Evolutionary conservation across 1,284 basidiomycete species (phyloP).

Genomic region (Chalciporus piperatoides): DNA sequence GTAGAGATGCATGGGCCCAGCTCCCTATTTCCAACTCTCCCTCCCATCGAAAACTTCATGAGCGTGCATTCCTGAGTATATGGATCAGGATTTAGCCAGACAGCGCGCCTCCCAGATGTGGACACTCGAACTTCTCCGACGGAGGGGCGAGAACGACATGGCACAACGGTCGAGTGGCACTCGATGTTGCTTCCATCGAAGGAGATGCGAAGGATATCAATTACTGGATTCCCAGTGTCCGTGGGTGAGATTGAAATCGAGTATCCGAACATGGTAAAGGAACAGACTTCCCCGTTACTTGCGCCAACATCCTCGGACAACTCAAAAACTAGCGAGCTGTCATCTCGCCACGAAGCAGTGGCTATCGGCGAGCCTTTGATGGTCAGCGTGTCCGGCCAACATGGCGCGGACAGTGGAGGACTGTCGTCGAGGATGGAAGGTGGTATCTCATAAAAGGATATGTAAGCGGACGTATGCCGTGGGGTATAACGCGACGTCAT

Average conservation of each 20-base stretch:
- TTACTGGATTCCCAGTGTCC: background rate
- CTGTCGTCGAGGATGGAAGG: slow-evolving; percentile 13
- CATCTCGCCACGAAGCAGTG: slow-evolving; percentile 18
- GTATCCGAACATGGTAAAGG: slow-evolving; percentile 20
- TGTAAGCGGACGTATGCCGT: background rate
- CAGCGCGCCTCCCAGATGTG: slow-evolving; percentile 22
- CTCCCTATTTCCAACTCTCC: background rate
- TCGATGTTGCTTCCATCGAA: slow-evolving; percentile 14
- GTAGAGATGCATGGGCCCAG: slow-evolving; percentile 14
- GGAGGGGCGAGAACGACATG: slow-evolving; percentile 12
- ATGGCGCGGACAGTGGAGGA: background rate
- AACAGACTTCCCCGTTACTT: slow-evolving; percentile 5
- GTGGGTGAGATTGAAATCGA: background rate
- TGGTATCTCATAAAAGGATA: slow-evolving; percentile 24
- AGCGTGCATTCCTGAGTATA: slow-evolving; percentile 17
- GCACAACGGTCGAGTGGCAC: slow-evolving; percentile 4
- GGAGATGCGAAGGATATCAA: slow-evolving; percentile 15
- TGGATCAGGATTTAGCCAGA: slow-evolving; percentile 21
- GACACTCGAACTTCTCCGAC: slow-evolving; percentile 20
- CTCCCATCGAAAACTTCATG: slow-evolving; percentile 20
- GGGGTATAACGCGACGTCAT: slow-evolving; percentile 1
- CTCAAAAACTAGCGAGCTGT: slow-evolving; percentile 7
- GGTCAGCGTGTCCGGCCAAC: slow-evolving; percentile 18
- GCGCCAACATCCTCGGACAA: slow-evolving; percentile 17
- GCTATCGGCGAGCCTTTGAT: slow-evolving; percentile 9